These are phyloP conservation scores for Cyclanthera cordifolia DNA, from an alignment of 306 rosid genomes.

Conservation along the genomic window DNA sequence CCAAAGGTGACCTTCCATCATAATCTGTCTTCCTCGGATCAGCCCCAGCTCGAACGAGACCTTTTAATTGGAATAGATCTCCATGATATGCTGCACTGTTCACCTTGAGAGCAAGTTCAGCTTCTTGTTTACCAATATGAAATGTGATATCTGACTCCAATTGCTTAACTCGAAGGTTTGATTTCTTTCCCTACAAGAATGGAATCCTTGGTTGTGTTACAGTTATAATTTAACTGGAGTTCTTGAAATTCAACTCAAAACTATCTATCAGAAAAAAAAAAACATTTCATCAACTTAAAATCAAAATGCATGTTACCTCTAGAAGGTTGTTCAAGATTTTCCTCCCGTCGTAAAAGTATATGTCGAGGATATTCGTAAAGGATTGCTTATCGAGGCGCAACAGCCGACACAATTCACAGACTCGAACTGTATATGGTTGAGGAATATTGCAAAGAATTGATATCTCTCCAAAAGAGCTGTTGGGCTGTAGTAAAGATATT, in stretches of 20 bases:
- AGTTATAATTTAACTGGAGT: neutral
- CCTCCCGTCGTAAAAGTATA: slow-evolving; percentile 76
- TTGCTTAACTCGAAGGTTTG: neutral
- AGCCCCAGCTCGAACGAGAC: neutral
- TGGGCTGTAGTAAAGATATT: slow-evolving; percentile 36
- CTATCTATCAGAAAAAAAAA: too few relatives aligned
- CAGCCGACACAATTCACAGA: slow-evolving; percentile 73
- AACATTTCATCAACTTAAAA: too few relatives aligned
- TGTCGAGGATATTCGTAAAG: slow-evolving; percentile 71
- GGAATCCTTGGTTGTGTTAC: slow-evolving; percentile 3
- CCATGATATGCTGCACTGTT: neutral
- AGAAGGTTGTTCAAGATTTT: slow-evolving; percentile 82
- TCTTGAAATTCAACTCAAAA: too few relatives aligned
- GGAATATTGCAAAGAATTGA: slow-evolving; percentile 95
- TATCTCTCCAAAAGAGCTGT: slow-evolving; percentile 71
- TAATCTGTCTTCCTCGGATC: neutral
- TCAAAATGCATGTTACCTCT: slow-evolving; percentile 41
- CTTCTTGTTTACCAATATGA: neutral
- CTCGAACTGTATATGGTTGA: slow-evolving; percentile 83
- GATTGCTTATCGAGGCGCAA: slow-evolving; percentile 87
- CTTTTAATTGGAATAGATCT: neutral
- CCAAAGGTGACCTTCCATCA: neutral
- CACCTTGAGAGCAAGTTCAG: neutral
- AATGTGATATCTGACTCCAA: neutral
- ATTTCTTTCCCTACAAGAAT: neutral